Base-by-base conservation (phyloP, 352 stramenopile genomes). In the Pythium sp. region DNA sequence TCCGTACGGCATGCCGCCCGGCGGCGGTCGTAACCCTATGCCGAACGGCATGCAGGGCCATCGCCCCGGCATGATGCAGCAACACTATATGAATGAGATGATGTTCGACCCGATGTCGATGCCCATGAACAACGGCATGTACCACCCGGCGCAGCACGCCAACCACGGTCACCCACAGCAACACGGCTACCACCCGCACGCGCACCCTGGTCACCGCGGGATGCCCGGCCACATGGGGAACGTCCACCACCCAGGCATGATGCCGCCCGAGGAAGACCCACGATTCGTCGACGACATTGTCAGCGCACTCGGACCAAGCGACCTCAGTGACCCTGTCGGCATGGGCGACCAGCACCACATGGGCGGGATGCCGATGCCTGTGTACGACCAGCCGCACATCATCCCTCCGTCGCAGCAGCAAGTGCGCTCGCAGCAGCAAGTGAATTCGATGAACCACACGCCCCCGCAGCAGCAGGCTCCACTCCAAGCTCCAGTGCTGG, bases 41-140 rank as follows among this genome's bases (percentile, higher is more conserved):
- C 73, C 79, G 14, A 79, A 76, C 67, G 69, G 76, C 64, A 81
- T 89, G 76, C 72, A 74, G 56, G 32, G 28, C 30, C 64, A 82
- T 62, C 80, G 81, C 51, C 66, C 66, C 3, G 66, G 66, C 51
- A 81, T 82, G 66, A 81, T 79, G 59, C 79, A 78, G 69, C 80
- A 82, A 70, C 79, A 86, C 62, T 93, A 90, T 67, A 89, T 91
- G 81, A 80, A 80, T 72, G 83, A 93, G 60, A 89, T 91, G 75
- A 78, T 93, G 73, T 93, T 91, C 64, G 82, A 90, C 72, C 78
- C 81, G 57, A 80, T 91, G 69, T 56, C 54, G 3, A 81, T 84
- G 71, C 74, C 75, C 53, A 89, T 90, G 77, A 78, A 66, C 68
- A 84, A 84, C 72, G 74, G 76, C 60, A 74, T 89, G 76, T 84